Evolutionary conservation across 495 filamentous ascomycete species (phyloP), one percentile per base, ranked within the genome.

Genomic region (Elaphomyces granulatus): DNA sequence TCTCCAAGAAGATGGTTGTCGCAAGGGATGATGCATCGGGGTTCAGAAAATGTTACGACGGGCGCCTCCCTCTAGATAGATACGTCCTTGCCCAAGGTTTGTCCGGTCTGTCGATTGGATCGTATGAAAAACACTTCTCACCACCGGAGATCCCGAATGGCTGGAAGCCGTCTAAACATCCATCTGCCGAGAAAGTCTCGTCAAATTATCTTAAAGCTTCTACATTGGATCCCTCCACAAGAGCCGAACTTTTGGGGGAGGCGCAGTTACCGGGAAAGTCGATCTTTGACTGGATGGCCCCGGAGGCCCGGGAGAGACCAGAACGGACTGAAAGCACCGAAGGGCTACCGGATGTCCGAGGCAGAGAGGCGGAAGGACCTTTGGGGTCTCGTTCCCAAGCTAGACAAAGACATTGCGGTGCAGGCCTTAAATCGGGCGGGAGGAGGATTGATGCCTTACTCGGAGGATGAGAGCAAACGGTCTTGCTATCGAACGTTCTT

Each of bases 271-370:
- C 87, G 3, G 81, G 84, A 8, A 94, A 95, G 57, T 96, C 90
- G 1, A 78, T 98, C 23, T 98, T 96, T 54, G 87, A 95, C 56
- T 96, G 80, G 63, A 74, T 98, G 59, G 81, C 84, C 0, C 71
- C 87, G 1, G 75, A 81, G 30, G 77, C 83, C 6, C 77, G 90
- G 46, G 79, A 84, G 34, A 75, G 76, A 16, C 71, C 96, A 43
- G 84, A 68, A 10, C 67, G 77, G 35, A 75, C 76, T 94, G 56
- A 69, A 78, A 30, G 63, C 68, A 0, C 82, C 83, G 0, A 64
- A 69, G 16, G 80, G 68, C n/a, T 77, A 71, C 45, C 64, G 67
- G 26, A 49, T 72, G 15, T 71, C 66, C 8, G 69, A 76, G n/a
- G 61, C 66, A 21, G 74, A 83, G 42, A 69, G 64, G 34, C 59